Evolutionary conservation across 495 filamentous ascomycete genomes (phyloP).

Genomic region (Astrothelium macrocarpum): DNA sequence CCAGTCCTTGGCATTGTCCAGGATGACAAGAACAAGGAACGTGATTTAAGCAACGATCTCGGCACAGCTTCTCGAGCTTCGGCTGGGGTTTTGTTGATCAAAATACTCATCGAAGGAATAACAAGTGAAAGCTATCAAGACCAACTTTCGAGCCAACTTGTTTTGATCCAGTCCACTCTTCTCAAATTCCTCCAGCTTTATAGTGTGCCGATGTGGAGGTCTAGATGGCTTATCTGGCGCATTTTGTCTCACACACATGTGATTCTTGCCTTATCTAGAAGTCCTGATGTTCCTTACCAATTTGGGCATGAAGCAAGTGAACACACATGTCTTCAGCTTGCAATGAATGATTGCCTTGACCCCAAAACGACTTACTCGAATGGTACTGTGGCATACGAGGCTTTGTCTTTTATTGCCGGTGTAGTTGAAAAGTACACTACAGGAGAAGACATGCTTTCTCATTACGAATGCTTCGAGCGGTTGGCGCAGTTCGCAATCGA

Average conservation of each 20-base stretch:
- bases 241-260: background rate
- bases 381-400: background rate
- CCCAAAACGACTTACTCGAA: background rate
- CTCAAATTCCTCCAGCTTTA: background rate
- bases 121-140: background rate
- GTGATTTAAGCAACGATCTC: background rate
- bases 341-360: background rate
- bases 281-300: background rate
- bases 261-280: background rate
- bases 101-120: background rate
- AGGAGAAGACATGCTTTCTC: background rate
- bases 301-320: background rate
- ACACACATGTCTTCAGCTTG: background rate
- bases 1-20: background rate
- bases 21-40: background rate
- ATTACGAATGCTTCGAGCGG: background rate
- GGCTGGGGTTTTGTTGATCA: slow-evolving; percentile 2
- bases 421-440: background rate
- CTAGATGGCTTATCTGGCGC: background rate
- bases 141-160: background rate
- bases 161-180: background rate
- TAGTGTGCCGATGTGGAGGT: background rate
- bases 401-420: background rate
- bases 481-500: background rate
- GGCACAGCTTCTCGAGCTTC: background rate